Conservation (phyloP, 768 basidiomycete genomes). For the Candolleomyces aberdarensis region DNA sequence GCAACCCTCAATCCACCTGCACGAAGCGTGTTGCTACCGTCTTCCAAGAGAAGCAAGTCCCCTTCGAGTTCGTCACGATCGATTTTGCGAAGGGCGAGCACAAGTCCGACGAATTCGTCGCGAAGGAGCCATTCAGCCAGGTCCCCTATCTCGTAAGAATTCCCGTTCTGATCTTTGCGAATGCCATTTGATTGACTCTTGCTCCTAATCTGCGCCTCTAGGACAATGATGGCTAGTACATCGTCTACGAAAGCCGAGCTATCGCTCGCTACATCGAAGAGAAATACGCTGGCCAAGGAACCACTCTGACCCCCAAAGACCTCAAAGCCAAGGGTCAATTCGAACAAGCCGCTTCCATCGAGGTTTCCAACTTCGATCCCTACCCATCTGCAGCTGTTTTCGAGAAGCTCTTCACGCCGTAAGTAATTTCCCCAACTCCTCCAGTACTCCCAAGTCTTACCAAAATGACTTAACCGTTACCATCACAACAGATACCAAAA, state of each 20-base stretch:
- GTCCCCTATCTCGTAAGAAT: no score
- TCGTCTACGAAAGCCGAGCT: conserved; percentile 62
- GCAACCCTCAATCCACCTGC: conserved; percentile 9
- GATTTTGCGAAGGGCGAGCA: conserved; percentile 10
- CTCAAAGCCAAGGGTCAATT: no score
- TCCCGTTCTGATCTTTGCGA: no score
- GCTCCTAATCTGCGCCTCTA: conserved; percentile 12
- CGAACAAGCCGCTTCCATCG: no score
- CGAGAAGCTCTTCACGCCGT: conserved; percentile 56
- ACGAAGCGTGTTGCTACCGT: conserved; percentile 11
- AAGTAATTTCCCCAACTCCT: conserved; percentile 4
- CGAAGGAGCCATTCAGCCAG: conserved; percentile 14
- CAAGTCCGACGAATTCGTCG: conserved; percentile 8
- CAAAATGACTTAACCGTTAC: background rate
- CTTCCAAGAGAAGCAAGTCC: no score
- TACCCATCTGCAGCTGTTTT: conserved; percentile 36
- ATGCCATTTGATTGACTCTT: background rate
- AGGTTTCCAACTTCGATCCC: conserved; percentile 51
- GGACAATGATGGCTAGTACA: conserved; percentile 63
- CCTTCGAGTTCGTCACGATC: conserved; percentile 8
- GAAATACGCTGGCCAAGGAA: no score
- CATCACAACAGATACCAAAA: conserved; percentile 14
- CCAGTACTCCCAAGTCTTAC: background rate
- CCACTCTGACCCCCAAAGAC: no score
- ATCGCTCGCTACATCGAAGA: conserved; percentile 60